Evolutionary conservation across 306 rosid genomes (phyloP).

Genomic region (Cucumis melo): DNA sequence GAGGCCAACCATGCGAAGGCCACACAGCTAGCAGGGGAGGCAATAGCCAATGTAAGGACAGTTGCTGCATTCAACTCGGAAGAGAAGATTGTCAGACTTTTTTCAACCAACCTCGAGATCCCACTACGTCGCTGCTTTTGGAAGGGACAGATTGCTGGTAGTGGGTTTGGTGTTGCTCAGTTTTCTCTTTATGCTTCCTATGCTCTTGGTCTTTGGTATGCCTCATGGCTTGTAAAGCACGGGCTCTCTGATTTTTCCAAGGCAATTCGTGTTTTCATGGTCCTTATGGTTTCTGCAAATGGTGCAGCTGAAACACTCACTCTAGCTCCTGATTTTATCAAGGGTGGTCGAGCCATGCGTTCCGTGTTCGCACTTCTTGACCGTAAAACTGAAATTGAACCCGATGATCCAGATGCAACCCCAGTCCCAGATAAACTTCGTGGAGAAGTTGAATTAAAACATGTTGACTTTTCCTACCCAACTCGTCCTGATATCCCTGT

Average conservation of each 20-base stretch:
- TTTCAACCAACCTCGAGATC: slow-evolving; percentile 53
- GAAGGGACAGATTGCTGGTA: slow-evolving; percentile 94
- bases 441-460: slow-evolving; percentile 90
- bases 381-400: slow-evolving; percentile 92
- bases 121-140: slow-evolving; percentile 80
- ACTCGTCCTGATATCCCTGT: slow-evolving; percentile 78
- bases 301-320: slow-evolving; percentile 98
- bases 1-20: slow-evolving; percentile 91
- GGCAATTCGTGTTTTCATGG: slow-evolving; percentile 78
- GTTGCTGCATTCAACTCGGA: slow-evolving; percentile 89
- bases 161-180: slow-evolving; percentile 83
- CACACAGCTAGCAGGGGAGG: slow-evolving; percentile 95
- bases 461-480: slow-evolving; percentile 87
- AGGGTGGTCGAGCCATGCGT: slow-evolving; percentile 91
- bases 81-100: slow-evolving; percentile 62
- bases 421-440: slow-evolving; percentile 73
- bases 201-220: slow-evolving; percentile 97
- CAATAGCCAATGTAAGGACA: slow-evolving; percentile 88
- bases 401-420: slow-evolving; percentile 76
- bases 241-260: slow-evolving; percentile 89
- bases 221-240: slow-evolving; percentile 94
- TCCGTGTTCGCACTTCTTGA: slow-evolving; percentile 93
- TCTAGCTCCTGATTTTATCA: slow-evolving; percentile 94
- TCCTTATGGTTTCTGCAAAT: slow-evolving; percentile 87
- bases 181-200: slow-evolving; percentile 82